Evolutionary conservation across 345 rosid species (phyloP).

Genomic region (Eutrema heterophyllum): DNA sequence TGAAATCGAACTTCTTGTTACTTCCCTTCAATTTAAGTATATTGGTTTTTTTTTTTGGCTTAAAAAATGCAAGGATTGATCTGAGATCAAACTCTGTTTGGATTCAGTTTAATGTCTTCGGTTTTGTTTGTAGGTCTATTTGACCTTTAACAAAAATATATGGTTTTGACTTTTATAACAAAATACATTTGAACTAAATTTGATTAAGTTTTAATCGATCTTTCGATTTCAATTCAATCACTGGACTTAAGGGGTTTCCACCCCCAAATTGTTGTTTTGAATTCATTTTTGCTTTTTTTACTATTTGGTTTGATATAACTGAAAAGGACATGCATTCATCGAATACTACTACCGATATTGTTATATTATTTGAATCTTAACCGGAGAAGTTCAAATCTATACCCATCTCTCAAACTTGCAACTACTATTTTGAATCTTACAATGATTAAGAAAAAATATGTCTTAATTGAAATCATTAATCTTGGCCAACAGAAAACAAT

Average conservation of each 20-base stretch:
- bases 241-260: no score
- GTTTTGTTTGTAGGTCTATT: not conserved
- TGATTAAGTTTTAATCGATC: not conserved
- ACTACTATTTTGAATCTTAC: not conserved
- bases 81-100: not conserved
- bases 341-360: not conserved
- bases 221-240: not conserved
- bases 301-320: not conserved
- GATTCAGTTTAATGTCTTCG: not conserved
- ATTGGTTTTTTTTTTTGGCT: not conserved
- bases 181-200: not conserved
- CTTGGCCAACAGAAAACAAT: not conserved
- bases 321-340: not conserved
- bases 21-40: not conserved
- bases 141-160: not conserved
- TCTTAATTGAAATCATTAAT: not conserved
- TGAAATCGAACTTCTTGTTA: not conserved
- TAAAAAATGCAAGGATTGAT: not conserved
- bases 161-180: not conserved
- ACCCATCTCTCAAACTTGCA: not conserved
- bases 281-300: no score
- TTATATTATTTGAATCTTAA: not conserved
- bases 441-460: not conserved
- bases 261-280: not conserved
- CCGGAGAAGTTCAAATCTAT: not conserved